Conservation (phyloP, 495 filamentous ascomycete species). For the Aspergillus incahuasiensis region DNA sequence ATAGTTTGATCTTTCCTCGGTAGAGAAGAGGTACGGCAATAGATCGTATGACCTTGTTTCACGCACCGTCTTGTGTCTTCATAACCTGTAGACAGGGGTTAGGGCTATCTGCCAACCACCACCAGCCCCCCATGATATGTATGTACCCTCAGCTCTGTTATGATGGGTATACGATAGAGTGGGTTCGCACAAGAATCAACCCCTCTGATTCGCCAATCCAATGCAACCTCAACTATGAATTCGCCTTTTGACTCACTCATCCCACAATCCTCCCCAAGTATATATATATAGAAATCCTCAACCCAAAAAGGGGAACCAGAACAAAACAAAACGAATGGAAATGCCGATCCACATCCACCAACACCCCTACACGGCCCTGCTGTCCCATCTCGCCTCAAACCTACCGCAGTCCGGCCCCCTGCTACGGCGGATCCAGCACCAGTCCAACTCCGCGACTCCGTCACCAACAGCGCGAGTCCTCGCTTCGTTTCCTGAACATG, state of each 20-base stretch:
- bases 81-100: no score
- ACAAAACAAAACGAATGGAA: neutral
- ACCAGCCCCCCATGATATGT: no score
- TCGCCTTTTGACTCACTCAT: neutral
- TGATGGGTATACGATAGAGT: no score
- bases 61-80: no score
- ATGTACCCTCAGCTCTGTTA: no score
- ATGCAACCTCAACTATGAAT: neutral
- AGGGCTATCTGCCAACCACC: no score
- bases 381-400: slow-evolving; percentile 42
- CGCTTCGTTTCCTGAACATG: slow-evolving; percentile 28
- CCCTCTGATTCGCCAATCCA: neutral
- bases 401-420: slow-evolving; percentile 54
- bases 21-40: neutral
- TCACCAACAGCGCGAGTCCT: slow-evolving; percentile 41
- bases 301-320: neutral
- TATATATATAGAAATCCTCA: neutral
- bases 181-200: no score
- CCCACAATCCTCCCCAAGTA: neutral
- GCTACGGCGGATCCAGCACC: slow-evolving; percentile 55
- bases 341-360: slow-evolving; percentile 3
- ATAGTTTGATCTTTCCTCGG: neutral
- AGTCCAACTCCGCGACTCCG: slow-evolving; percentile 28
- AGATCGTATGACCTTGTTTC: neutral
- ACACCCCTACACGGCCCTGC: slow-evolving; percentile 10